Base-by-base conservation (phyloP, 2,329 filamentous ascomycete species). In the Chaetomium olivaceum region DNA sequence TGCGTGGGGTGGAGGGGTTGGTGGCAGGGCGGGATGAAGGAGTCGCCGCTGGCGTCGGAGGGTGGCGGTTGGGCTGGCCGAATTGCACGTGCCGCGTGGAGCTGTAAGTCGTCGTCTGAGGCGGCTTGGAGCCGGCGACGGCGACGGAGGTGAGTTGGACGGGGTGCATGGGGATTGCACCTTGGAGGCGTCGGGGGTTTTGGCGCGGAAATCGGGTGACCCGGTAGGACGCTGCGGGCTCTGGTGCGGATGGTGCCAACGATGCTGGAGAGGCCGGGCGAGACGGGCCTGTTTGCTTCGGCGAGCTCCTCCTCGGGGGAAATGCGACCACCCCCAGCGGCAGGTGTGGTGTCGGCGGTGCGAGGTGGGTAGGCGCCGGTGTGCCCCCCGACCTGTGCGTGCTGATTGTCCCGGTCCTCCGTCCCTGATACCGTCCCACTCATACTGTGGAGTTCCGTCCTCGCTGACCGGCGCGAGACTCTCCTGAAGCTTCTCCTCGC, bases 371-470 rank as follows among this genome's bases (percentile, higher is more conserved):
- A 0, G 76, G 74, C 9, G 75, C 74, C 48, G 77, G 75, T 11
- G 76, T 73, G 62, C 77, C 75, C 62, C 77, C 75, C n/a, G 75
- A 67, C 68, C 76, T 77, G 54, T 76, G 66, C 66, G 80, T 82
- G 50, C 79, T 73, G 64, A 78, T 50, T 50, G 80, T 75, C 2
- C 60, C 61, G 14, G 86, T 85, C 9, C 86, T 88, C 71, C 84
- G 82, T 51, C 95, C 72, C 94, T 86, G 60, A 99, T 79, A 4
- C 95, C 95, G 77, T 98, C 95, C 89, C 93, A 99, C 78, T 98
- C 93, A 68, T 92, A 90, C 57, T 78, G 68, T 1, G 81, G 78
- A 33, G 87, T 82, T 27, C 93, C 92, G 70, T 92, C 87, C 74
- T 97, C 93, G 56, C 84, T 86, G 61, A 96, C 90, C 1, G 91